These are phyloP conservation scores for Zalaria sp. DNA, from an alignment of 2,329 filamentous ascomycete species.

Conservation along the genomic window DNA sequence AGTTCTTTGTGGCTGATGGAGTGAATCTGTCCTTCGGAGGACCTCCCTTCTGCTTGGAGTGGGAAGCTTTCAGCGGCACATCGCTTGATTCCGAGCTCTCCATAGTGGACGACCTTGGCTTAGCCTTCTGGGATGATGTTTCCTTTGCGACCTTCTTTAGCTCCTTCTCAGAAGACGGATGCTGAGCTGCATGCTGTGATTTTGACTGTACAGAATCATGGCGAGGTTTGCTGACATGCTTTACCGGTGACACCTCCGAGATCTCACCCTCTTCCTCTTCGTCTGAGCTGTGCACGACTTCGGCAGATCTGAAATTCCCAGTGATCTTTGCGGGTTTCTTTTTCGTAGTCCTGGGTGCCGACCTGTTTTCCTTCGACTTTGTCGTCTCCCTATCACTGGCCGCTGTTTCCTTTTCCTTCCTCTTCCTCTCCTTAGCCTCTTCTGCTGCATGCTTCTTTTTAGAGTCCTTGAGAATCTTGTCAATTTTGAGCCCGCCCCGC, in stretches of 20 bases:
- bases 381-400: slow-evolving; percentile 13
- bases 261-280: slow-evolving; percentile 19
- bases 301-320: slow-evolving; percentile 36
- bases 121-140: slow-evolving; percentile 6
- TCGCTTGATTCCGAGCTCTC: neutral
- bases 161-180: slow-evolving; percentile 8
- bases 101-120: slow-evolving; percentile 6
- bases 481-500: slow-evolving; percentile 10
- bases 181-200: slow-evolving; percentile 4
- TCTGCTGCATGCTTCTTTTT: slow-evolving; percentile 27
- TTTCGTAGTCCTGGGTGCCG: slow-evolving; percentile 8
- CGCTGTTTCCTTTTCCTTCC: slow-evolving; percentile 22
- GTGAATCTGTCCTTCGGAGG: neutral
- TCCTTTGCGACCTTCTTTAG: slow-evolving; percentile 6
- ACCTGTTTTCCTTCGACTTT: slow-evolving; percentile 13
- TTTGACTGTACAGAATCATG: no score
- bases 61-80: neutral
- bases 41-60: neutral
- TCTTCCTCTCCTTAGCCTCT: slow-evolving; percentile 33
- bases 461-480: slow-evolving; percentile 32
- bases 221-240: no score
- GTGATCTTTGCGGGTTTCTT: slow-evolving; percentile 17
- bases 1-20: slow-evolving; percentile 3
- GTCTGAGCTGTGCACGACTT: slow-evolving; percentile 37
- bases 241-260: neutral